Conservation (phyloP, 345 rosid species). For the Angophora floribunda region DNA sequence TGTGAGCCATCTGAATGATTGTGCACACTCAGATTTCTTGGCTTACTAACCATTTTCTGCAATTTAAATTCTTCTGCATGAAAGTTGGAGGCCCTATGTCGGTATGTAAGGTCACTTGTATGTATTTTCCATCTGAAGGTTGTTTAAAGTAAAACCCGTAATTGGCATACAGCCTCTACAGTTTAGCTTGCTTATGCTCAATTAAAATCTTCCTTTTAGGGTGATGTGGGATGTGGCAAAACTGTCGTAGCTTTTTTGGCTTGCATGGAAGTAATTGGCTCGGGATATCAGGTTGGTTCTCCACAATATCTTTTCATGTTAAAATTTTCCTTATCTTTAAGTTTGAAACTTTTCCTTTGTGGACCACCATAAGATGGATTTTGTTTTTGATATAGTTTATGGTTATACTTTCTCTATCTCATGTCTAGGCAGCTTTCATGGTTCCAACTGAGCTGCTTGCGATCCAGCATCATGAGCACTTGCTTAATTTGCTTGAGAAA, state of each 20-base stretch:
- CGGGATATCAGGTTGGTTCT: conserved; percentile 84
- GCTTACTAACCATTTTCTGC: background rate
- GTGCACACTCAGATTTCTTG: background rate
- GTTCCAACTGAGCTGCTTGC: conserved; percentile 99
- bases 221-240: conserved; percentile 98
- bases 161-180: background rate
- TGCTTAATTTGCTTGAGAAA: conserved; percentile 56
- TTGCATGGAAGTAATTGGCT: conserved; percentile 88
- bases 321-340: background rate
- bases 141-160: background rate
- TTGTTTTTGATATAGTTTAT: background rate
- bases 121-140: background rate
- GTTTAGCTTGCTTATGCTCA: background rate
- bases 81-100: background rate
- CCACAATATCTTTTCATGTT: background rate
- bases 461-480: conserved; percentile 76
- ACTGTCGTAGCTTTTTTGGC: conserved; percentile 94
- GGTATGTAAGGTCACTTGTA: background rate
- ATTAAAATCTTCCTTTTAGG: conserved; percentile 29
- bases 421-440: conserved; percentile 92
- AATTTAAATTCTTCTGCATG: background rate
- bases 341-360: background rate
- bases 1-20: background rate
- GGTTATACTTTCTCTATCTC: background rate
- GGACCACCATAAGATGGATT: background rate